A percentile compares a stretch with the other conserved stretches of the same genome.
Conservation (phyloP, 768 basidiomycete genomes). For the Collybia sp. region DNA sequence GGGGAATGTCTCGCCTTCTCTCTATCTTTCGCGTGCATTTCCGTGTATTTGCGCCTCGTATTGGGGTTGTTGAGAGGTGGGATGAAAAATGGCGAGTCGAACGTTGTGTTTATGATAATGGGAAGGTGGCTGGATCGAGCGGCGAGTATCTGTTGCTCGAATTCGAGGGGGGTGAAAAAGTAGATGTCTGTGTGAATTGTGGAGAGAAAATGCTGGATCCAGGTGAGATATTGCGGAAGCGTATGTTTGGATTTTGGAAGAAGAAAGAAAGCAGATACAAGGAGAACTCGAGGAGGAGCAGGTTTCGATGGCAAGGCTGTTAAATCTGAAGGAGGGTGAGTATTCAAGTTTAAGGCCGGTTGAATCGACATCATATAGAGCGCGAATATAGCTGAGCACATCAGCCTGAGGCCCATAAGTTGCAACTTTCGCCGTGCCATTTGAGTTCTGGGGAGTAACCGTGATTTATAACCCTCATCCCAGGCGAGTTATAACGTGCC, state of each 20-base stretch:
- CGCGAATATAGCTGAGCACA: no score
- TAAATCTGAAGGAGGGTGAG: no score
- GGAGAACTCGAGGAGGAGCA: constrained; percentile 28
- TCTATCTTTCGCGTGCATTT: constrained; percentile 41
- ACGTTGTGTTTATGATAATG: constrained; percentile 42
- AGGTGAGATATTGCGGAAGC: constrained; percentile 34
- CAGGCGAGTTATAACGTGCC: no score
- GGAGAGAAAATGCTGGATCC: constrained; percentile 41
- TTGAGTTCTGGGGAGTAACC: no score
- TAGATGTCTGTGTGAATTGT: constrained; percentile 45
- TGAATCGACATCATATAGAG: no score
- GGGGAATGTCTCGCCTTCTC: constrained; percentile 38
- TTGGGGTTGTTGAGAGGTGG: constrained; percentile 33
- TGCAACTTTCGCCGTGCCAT: no score
- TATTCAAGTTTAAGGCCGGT: no score
- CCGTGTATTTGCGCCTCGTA: constrained; percentile 24
- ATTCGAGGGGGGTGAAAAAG: constrained; percentile 43
- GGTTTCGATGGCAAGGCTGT: background rate
- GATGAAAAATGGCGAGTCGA: constrained; percentile 38
- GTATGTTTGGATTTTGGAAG: constrained; percentile 46
- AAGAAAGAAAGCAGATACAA: constrained; percentile 54
- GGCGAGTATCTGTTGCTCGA: constrained; percentile 17
- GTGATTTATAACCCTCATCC: no score
- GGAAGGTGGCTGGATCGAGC: constrained; percentile 9
- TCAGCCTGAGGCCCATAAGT: no score